Percentiles rank a stretch among this genome's conserved stretches.
phyloP scores from a whole-genome alignment of 345 rosid genomes.

The Balakata baccata region DNA sequence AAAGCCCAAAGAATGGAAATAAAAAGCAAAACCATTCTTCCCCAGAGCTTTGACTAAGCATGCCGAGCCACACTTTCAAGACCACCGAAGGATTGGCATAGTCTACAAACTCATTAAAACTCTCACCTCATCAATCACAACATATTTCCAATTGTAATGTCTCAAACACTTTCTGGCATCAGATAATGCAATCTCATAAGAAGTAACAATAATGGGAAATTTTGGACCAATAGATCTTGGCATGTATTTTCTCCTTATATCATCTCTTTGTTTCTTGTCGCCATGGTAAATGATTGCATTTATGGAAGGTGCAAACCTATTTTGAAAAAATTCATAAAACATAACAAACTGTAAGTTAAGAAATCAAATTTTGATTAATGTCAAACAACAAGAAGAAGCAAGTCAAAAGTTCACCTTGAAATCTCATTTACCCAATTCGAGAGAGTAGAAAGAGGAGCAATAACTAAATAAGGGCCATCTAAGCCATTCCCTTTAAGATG shows the following conservation, averaged over 20 bases:
- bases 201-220: slow-evolving; percentile 81
- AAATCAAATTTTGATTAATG: neutral
- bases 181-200: slow-evolving; percentile 80
- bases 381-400: slow-evolving; percentile 10
- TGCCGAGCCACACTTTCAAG: neutral
- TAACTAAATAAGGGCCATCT: slow-evolving; percentile 83
- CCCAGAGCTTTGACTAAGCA: neutral
- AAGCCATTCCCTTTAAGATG: slow-evolving; percentile 83
- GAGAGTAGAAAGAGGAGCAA: slow-evolving; percentile 98
- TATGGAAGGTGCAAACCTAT: slow-evolving; percentile 75
- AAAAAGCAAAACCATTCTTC: neutral
- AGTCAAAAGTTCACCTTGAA: slow-evolving; percentile 45
- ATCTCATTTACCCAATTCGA: slow-evolving; percentile 91
- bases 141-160: slow-evolving; percentile 83
- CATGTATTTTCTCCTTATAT: slow-evolving; percentile 64
- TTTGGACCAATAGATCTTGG: slow-evolving; percentile 66
- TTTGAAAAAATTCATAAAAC: neutral
- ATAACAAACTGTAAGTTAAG: neutral
- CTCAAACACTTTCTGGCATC: slow-evolving; percentile 66
- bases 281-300: slow-evolving; percentile 86
- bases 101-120: slow-evolving; percentile 8
- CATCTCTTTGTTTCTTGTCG: slow-evolving; percentile 55
- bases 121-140: slow-evolving; percentile 90
- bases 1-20: no score
- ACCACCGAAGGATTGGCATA: neutral